Base-by-base conservation (phyloP, 495 filamentous ascomycete species). In the Hypoxylon subgilvum region DNA sequence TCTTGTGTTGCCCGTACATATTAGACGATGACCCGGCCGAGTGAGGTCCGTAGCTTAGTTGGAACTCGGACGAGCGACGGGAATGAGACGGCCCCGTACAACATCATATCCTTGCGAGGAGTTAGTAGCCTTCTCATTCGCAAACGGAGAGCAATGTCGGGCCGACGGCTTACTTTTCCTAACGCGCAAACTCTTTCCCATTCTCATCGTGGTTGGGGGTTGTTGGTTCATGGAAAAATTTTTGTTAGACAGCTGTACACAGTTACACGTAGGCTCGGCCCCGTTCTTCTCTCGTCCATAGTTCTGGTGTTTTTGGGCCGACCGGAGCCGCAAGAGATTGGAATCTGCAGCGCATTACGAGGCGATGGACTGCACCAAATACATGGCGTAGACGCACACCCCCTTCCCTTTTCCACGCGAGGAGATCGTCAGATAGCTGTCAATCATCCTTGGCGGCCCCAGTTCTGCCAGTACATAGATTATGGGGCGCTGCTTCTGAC, bases 291-390 rank as follows among this genome's bases (percentile, higher is more conserved):
- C 39, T 45, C 30, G 48, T 48, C 61, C 61, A 59, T 54, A 54
- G 61, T 64, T 55, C 54, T 14, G 54, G 16, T 28, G 49, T 35
- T 18, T 58, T 25, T 59, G 61, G 61, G 53, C 54, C 43, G 49
- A 64, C 58, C 61, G 61, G 61, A 64, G 61, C 61, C 61, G 61
- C 60, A 63, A 43, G 54, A 64, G 61, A 64, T 64, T 64, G 34
- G 34, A 59, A 38, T 55, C 16, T 50, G 39, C 43, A 44, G 50
- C 58, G 47, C 44, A 36, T 55, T 10, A 50, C 45, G 30, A 45
- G 48, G 41, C 56, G 40, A 63, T 34, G 39, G 53, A 54, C 40
- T 6, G 27, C n/a, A n/a, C n/a, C n/a, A n/a, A n/a, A n/a, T n/a
- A n/a, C n/a, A 36, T 5, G 28, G 35, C 14, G 30, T 53, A 58